These are phyloP conservation scores for Colletotrichum lentis DNA, from an alignment of 2,329 filamentous ascomycete species.

Conservation along the genomic window DNA sequence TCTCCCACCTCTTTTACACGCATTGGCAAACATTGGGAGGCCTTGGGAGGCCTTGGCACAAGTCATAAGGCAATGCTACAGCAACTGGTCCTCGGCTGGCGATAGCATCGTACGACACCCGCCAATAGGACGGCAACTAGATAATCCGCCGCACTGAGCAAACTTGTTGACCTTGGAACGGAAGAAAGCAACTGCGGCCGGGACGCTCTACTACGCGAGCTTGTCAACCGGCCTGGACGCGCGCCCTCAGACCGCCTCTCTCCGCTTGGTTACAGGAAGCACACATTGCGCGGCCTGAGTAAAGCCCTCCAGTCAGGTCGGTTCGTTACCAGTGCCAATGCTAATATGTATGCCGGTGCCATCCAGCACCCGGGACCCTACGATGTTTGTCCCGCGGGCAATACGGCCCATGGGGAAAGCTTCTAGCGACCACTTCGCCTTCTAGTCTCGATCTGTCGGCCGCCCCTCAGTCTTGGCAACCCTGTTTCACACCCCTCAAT, in stretches of 20 bases:
- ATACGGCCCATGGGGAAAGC: constrained; percentile 11
- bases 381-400: constrained; percentile 15
- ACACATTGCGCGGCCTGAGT: constrained; percentile 25
- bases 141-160: background rate
- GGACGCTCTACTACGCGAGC: background rate
- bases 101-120: constrained; percentile 16
- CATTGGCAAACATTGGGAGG: constrained; percentile 2
- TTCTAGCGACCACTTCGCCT: constrained; percentile 25
- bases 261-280: constrained; percentile 13
- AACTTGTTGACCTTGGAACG: background rate
- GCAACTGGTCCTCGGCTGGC: background rate
- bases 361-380: constrained; percentile 1
- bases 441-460: constrained; percentile 18
- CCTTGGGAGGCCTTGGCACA: constrained; percentile 9
- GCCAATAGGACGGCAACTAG: background rate
- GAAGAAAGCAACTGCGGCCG: background rate
- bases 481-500: background rate
- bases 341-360: constrained; percentile 1
- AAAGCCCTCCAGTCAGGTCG: background rate
- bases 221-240: background rate
- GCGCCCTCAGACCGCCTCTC: constrained; percentile 14
- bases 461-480: constrained; percentile 18
- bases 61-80: background rate
- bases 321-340: background rate
- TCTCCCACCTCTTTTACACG: constrained; percentile 7